A percentile compares a stretch with the other conserved stretches of the same genome.
These are phyloP conservation scores for Croton laevigatus DNA, from an alignment of 441 rosid genomes.

Conservation along the genomic window DNA sequence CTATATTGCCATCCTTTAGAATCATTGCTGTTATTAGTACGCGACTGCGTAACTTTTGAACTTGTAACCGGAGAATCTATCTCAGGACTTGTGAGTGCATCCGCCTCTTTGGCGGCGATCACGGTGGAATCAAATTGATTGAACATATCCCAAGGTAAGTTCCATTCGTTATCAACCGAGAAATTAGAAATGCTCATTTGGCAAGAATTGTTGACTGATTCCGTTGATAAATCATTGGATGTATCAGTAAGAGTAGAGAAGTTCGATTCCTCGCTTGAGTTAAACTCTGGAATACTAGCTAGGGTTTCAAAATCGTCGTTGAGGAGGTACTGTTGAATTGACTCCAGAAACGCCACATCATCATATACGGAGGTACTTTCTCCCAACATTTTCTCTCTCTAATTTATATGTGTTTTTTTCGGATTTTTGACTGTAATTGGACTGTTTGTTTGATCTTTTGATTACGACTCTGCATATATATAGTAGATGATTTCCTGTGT, in stretches of 20 bases:
- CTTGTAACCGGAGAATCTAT: background rate
- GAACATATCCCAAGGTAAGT: background rate
- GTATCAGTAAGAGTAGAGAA: background rate
- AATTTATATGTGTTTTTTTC: too few species aligned
- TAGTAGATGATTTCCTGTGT: too few species aligned
- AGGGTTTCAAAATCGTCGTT: constrained; percentile 14
- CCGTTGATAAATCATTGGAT: background rate
- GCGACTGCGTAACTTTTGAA: background rate
- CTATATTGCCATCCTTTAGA: constrained; percentile 21
- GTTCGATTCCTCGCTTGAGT: background rate
- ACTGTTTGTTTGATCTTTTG: too few species aligned
- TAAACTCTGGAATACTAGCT: background rate
- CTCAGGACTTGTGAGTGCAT: background rate
- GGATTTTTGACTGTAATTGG: too few species aligned
- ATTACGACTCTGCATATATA: too few species aligned
- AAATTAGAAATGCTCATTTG: background rate
- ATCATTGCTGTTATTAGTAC: background rate
- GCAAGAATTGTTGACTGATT: background rate
- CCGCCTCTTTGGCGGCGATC: too few species aligned
- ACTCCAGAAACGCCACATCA: constrained; percentile 18
- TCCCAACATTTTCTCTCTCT: background rate
- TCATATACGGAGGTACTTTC: background rate
- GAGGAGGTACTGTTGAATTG: constrained; percentile 24
- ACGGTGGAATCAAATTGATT: background rate
- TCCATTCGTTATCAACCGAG: background rate